These are phyloP conservation scores for Tephrocybe sp. DNA, from an alignment of 768 basidiomycete genomes.

Conservation along the genomic window DNA sequence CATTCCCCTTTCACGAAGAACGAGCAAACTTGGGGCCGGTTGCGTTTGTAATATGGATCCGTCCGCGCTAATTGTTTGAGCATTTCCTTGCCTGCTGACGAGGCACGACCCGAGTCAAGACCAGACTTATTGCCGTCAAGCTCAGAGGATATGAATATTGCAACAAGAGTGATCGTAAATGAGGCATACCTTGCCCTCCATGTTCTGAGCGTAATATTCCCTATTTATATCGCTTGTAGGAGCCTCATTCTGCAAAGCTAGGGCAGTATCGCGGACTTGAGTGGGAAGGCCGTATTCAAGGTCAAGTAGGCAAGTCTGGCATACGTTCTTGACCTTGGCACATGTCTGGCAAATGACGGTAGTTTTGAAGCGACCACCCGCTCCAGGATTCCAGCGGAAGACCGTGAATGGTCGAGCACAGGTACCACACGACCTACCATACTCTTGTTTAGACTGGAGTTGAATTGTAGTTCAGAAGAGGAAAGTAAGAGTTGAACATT, in stretches of 20 bases:
- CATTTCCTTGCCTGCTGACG: constrained; percentile 93
- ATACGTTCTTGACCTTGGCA: constrained; percentile 94
- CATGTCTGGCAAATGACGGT: constrained; percentile 98
- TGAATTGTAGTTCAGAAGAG: constrained; percentile 5
- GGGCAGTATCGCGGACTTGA: constrained; percentile 94
- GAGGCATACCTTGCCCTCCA: constrained; percentile 73
- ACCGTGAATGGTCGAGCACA: constrained; percentile 96
- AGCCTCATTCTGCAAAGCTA: constrained; percentile 82
- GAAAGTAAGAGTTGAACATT: not conserved
- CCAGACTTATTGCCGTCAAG: constrained; percentile 71
- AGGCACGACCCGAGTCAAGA: constrained; percentile 59
- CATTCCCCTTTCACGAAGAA: constrained; percentile 97
- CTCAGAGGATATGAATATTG: constrained; percentile 33
- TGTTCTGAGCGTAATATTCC: constrained; percentile 92
- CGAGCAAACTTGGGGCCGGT: constrained; percentile 89
- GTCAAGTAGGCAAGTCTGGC: constrained; percentile 96
- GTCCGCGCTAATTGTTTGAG: constrained; percentile 91
- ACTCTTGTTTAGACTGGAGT: constrained; percentile 93
- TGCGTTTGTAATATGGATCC: constrained; percentile 97
- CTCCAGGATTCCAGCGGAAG: constrained; percentile 98
- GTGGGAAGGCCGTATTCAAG: constrained; percentile 95
- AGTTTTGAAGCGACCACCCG: constrained; percentile 92
- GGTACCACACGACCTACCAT: constrained; percentile 93
- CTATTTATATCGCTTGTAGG: constrained; percentile 97
- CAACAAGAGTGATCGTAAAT: not conserved